A percentile compares a stretch with the other conserved stretches of the same genome.
These are phyloP conservation scores for Mimosa pudica DNA, from an alignment of 306 rosid species.

Conservation along the genomic window DNA sequence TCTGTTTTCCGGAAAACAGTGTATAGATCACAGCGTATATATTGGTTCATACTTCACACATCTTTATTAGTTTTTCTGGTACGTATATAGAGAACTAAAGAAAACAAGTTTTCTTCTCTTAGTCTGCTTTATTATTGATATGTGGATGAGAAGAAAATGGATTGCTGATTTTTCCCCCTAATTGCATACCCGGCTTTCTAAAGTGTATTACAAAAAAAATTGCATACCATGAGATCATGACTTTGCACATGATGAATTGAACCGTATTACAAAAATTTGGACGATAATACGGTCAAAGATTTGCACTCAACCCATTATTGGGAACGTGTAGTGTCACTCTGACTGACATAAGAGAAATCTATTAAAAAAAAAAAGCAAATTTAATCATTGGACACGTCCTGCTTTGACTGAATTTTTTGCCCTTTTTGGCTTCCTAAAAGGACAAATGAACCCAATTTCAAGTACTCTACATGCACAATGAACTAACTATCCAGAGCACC, in stretches of 20 bases:
- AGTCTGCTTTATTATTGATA: background rate
- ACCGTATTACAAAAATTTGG: no score
- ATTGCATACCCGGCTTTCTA: background rate
- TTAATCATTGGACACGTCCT: conserved; percentile 17
- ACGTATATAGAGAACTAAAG: background rate
- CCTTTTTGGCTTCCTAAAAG: background rate
- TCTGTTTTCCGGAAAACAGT: background rate
- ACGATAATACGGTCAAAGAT: background rate
- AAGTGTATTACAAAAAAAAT: no score
- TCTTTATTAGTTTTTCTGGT: background rate
- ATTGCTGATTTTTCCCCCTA: background rate
- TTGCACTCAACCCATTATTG: background rate
- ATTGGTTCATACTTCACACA: no score
- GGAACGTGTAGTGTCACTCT: background rate
- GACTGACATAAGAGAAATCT: background rate
- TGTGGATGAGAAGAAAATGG: background rate
- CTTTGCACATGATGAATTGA: no score
- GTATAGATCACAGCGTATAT: background rate
- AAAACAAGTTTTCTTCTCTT: background rate
- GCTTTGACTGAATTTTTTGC: conserved; percentile 21
- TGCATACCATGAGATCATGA: no score
- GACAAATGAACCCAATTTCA: conserved; percentile 41
- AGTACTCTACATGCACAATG: conserved; percentile 41
- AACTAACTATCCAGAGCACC: conserved; percentile 39
- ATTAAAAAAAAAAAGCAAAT: conserved; percentile 27